Conservation (phyloP, 1,284 basidiomycete species). For the Peniophora sp. region DNA sequence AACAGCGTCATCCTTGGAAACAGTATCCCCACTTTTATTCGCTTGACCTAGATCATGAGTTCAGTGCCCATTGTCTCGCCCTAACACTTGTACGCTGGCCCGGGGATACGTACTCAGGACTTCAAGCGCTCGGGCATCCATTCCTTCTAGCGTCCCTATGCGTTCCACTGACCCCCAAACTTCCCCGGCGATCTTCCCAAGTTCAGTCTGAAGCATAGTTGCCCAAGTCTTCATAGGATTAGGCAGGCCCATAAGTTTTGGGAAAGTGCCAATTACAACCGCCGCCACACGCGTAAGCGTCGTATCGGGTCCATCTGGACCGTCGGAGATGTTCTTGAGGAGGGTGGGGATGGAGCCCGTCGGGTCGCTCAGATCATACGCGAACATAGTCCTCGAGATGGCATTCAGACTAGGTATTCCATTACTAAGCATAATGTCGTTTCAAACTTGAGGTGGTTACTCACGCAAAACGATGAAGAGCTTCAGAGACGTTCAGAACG, state of each 20-base stretch:
- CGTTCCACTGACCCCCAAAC: slow-evolving; percentile 6
- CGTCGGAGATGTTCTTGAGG: slow-evolving; percentile 10
- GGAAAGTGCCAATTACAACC: slow-evolving; percentile 6
- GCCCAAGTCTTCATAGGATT: slow-evolving; percentile 11
- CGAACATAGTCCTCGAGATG: slow-evolving; percentile 11
- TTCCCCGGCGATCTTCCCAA: slow-evolving; percentile 10
- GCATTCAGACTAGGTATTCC: slow-evolving; percentile 7
- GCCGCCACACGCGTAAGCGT: slow-evolving; percentile 3
- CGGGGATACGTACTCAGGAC: slow-evolving; percentile 5
- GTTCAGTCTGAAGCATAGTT: slow-evolving; percentile 8
- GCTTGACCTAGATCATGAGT: not conserved
- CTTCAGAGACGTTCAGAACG: slow-evolving; percentile 1
- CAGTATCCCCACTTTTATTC: not conserved
- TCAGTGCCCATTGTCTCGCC: not conserved
- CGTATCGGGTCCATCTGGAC: slow-evolving; percentile 2
- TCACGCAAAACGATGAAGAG: slow-evolving; percentile 9
- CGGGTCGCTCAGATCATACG: slow-evolving; percentile 5
- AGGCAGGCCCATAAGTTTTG: slow-evolving; percentile 6
- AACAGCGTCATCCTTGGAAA: slow-evolving; percentile 4
- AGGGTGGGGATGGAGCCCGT: slow-evolving; percentile 6
- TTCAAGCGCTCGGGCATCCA: slow-evolving; percentile 12
- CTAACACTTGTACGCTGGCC: not conserved
- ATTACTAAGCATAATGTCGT: not conserved
- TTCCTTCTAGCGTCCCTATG: slow-evolving; percentile 1
- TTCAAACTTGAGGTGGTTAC: not conserved